A percentile compares a stretch with the other conserved stretches of the same genome.
Conservation (phyloP, 2,329 filamentous ascomycete species). For the Phialophora tarda region DNA sequence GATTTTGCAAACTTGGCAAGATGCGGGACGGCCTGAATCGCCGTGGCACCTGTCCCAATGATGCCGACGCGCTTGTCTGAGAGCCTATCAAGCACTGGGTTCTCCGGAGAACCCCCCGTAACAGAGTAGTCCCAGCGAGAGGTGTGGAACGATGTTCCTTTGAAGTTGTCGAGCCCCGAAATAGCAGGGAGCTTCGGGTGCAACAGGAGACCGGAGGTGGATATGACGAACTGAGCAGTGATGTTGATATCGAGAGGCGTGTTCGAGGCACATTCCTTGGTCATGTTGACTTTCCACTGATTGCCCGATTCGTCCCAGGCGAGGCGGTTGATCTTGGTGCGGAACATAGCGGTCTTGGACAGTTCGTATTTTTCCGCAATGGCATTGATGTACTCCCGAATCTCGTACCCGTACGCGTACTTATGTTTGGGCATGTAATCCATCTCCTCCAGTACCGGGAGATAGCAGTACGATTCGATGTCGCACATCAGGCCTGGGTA, state of each 20-base stretch:
- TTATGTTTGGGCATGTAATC: conserved; percentile 56
- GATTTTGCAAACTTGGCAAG: conserved; percentile 51
- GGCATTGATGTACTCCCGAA: conserved; percentile 53
- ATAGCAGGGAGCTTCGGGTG: conserved; percentile 48
- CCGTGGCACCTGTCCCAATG: conserved; percentile 30
- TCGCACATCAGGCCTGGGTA: conserved; percentile 61
- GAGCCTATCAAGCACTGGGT: conserved; percentile 48
- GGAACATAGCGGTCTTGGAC: conserved; percentile 18
- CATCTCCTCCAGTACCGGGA: conserved; percentile 25
- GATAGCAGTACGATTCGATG: conserved; percentile 50
- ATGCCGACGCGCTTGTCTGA: conserved; percentile 28
- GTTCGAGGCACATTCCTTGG: conserved; percentile 7
- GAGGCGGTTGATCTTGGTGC: conserved; percentile 12
- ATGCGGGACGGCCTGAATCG: conserved; percentile 27
- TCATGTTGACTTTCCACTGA: conserved; percentile 19
- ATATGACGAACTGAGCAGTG: conserved; percentile 16
- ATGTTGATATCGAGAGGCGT: conserved; percentile 6
- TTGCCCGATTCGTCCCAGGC: conserved; percentile 21
- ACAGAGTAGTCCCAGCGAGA: conserved; percentile 38
- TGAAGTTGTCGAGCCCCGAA: conserved; percentile 39
- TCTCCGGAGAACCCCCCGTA: conserved; percentile 29
- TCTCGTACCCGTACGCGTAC: conserved; percentile 48
- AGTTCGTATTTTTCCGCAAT: conserved; percentile 18
- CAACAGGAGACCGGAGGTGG: conserved; percentile 4
- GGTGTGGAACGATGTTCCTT: conserved; percentile 41